Evolutionary conservation across 345 rosid species (phyloP).

Genomic region (Excoecaria agallocha): DNA sequence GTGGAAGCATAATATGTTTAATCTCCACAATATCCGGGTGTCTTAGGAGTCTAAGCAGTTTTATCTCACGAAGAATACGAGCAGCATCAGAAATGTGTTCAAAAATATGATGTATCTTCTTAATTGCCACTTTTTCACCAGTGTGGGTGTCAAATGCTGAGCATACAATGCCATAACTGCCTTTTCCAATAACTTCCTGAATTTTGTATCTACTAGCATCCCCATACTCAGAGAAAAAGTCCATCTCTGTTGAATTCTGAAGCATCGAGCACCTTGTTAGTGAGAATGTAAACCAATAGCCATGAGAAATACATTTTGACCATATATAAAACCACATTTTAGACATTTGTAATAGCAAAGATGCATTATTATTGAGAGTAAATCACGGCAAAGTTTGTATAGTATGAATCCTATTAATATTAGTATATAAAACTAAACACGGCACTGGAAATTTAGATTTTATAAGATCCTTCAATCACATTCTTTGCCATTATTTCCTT

Average conservation of each 20-base stretch:
- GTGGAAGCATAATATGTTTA: constrained; percentile 93
- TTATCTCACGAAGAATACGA: constrained; percentile 86
- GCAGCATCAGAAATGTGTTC: constrained; percentile 96
- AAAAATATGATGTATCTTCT: constrained; percentile 83
- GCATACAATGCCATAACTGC: constrained; percentile 92
- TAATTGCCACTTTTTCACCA: constrained; percentile 84
- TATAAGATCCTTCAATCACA: neutral
- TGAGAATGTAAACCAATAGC: neutral
- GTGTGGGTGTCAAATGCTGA: constrained; percentile 86
- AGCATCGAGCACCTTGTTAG: constrained; percentile 22
- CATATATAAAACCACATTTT: neutral
- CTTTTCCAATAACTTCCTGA: constrained; percentile 92
- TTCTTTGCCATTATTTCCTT: neutral
- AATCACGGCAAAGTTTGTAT: neutral
- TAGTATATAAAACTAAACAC: neutral
- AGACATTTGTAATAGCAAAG: neutral
- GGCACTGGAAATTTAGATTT: neutral
- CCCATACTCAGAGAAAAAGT: constrained; percentile 90
- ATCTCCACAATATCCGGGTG: constrained; percentile 96
- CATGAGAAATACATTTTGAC: neutral
- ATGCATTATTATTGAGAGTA: neutral
- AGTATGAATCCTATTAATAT: neutral
- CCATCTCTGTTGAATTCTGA: constrained; percentile 78
- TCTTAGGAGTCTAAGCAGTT: constrained; percentile 73
- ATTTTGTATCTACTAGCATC: constrained; percentile 81